These are phyloP conservation scores for Lactarius psammicola DNA, from an alignment of 768 basidiomycete genomes.

Conservation along the genomic window DNA sequence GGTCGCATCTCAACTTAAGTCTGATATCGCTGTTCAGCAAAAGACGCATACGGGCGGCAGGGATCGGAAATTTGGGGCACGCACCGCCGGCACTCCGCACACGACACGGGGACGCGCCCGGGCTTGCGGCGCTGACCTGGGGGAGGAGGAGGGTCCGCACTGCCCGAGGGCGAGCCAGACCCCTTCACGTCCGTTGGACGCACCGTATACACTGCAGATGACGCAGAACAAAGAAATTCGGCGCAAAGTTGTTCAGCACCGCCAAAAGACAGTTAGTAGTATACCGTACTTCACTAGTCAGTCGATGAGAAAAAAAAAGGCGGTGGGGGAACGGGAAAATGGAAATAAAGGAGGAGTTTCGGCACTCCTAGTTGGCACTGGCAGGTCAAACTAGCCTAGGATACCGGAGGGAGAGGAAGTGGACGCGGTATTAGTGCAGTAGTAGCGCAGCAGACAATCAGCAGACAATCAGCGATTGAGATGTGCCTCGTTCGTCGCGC, in stretches of 20 bases:
- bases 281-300: constrained; percentile 3
- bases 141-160: constrained; percentile 12
- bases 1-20: constrained; percentile 65
- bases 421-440: background rate
- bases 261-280: background rate
- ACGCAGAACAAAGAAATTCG: background rate
- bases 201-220: constrained; percentile 3
- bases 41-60: background rate
- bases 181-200: background rate
- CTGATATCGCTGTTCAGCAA: too few relatives aligned
- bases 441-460: background rate
- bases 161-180: constrained; percentile 15
- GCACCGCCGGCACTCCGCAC: constrained; percentile 42
- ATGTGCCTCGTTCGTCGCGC: constrained; percentile 6
- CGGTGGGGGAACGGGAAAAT: background rate
- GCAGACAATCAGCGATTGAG: background rate
- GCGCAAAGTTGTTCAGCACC: background rate
- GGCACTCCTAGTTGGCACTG: background rate
- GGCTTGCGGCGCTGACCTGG: constrained; percentile 29
- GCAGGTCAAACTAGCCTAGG: background rate
- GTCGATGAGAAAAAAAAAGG: background rate
- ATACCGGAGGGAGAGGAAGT: background rate
- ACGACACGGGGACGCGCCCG: constrained; percentile 33
- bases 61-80: constrained; percentile 8
- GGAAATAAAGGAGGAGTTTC: background rate